phyloP scores from a whole-genome alignment of 768 basidiomycete genomes.

The Mycena filopes region DNA sequence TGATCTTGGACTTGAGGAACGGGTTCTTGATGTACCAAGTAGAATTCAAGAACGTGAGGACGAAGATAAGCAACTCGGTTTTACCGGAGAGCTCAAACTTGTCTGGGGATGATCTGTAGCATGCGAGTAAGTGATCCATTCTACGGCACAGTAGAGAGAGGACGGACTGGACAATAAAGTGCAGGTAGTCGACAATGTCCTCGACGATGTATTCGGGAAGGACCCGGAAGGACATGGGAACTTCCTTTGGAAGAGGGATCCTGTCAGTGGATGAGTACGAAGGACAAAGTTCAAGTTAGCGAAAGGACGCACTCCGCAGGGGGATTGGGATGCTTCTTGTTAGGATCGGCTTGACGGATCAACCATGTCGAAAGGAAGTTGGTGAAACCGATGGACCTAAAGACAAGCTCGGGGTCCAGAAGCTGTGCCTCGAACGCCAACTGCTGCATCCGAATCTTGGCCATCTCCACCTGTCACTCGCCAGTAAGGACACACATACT shows the following conservation, averaged over 20 bases:
- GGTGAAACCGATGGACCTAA: slow-evolving; percentile 84
- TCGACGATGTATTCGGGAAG: slow-evolving; percentile 96
- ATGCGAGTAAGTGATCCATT: neutral
- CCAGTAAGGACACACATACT: neutral
- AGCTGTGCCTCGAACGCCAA: slow-evolving; percentile 88
- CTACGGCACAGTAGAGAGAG: neutral
- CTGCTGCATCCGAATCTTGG: slow-evolving; percentile 76
- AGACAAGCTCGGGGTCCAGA: slow-evolving; percentile 85
- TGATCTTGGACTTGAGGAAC: slow-evolving; percentile 95
- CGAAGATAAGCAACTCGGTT: slow-evolving; percentile 86
- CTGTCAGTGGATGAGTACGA: slow-evolving; percentile 51
- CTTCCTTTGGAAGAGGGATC: slow-evolving; percentile 85
- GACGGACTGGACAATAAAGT: slow-evolving; percentile 83
- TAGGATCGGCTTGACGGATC: slow-evolving; percentile 89
- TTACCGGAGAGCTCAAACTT: slow-evolving; percentile 88
- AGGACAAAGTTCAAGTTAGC: too few relatives aligned
- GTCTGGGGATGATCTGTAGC: slow-evolving; percentile 72
- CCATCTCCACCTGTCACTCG: slow-evolving; percentile 66
- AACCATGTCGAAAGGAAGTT: slow-evolving; percentile 95
- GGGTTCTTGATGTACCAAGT: slow-evolving; percentile 99
- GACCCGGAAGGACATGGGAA: slow-evolving; percentile 85
- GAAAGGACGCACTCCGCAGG: slow-evolving; percentile 65
- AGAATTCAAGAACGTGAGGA: slow-evolving; percentile 90
- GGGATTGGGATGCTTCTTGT: slow-evolving; percentile 77
- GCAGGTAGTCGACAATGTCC: slow-evolving; percentile 90